Evolutionary conservation across 202 grass and related monocot genomes (phyloP), one percentile per base, ranked within the genome.

Genomic region (Hordeum pubiflorum): DNA sequence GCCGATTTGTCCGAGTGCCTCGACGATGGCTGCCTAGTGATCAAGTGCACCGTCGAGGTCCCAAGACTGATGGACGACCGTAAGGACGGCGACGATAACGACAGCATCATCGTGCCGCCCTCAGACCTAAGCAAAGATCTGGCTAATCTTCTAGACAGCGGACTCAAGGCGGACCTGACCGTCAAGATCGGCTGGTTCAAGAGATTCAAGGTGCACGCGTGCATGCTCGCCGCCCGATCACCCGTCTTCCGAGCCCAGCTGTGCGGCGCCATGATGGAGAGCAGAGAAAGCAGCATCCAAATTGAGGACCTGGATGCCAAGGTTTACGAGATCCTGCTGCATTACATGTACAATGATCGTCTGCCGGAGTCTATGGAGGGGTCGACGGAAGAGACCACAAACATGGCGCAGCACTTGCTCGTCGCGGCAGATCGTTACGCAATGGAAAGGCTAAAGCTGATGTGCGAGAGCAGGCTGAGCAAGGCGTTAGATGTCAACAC

Each of bases 21-120:
- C 52, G 12, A 13, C 10, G 52, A 75, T 7, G 50, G 38, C 11
- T 8, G n/a, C 72, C 54, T 75, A 13, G 20, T 36, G 52, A 38
- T 58, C 11, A 75, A 36, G n/a, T 75, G 72, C 32, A 34, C 3
- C n/a, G 4, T 75, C 50, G 1, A 21, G 11, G n/a, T 67, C 33
- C 9, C 38, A 32, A 32, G 24, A 10, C 38, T 10, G 38, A 40
- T 10, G 3, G 63, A 3, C 17, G 63, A 64, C 7, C 38, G 4
- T 0, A 1, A 32, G 3, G 31, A 40, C 1, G 7, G 5, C 0
- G 14, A 18, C 0, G 14, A 18, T 0, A 0, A 12, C 6, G 12
- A 2, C 13, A 10, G 1, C 23, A 4, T 66, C 3, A 9, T 10
- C 32, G n/a, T 57, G 32, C 52, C 72, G 3, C 52, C 72, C 6